A percentile compares a stretch with the other conserved stretches of the same genome.
Conservation (phyloP, 345 rosid genomes). For the Hypericum perforatum region DNA sequence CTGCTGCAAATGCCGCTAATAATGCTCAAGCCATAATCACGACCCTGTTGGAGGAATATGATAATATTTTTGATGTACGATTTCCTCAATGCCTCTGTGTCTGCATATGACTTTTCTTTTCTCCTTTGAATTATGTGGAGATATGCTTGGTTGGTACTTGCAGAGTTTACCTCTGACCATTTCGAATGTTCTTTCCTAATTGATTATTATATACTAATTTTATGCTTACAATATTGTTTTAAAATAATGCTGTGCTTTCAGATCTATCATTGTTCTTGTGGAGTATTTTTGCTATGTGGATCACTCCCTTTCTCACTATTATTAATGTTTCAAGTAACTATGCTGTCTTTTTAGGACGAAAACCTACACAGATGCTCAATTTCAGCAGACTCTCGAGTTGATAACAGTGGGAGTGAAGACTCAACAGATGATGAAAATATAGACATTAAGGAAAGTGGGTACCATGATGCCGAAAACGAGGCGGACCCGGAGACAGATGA, state of each 20-base stretch:
- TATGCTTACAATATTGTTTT: too few species aligned
- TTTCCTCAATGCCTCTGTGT: slow-evolving; percentile 11
- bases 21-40: slow-evolving; percentile 85
- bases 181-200: too few species aligned
- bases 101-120: too few species aligned
- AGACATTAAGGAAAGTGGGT: slow-evolving; percentile 59
- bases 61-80: slow-evolving; percentile 83
- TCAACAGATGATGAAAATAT: slow-evolving; percentile 83
- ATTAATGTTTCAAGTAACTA: background rate
- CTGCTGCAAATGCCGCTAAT: slow-evolving; percentile 99
- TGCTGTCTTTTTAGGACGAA: slow-evolving; percentile 62
- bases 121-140: too few species aligned
- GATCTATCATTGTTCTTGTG: too few species aligned
- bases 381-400: slow-evolving; percentile 82
- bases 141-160: too few species aligned
- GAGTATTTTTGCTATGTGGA: too few species aligned
- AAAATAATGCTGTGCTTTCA: too few species aligned
- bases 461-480: slow-evolving; percentile 86
- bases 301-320: too few species aligned
- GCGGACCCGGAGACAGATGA: slow-evolving; percentile 74
- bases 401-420: slow-evolving; percentile 82
- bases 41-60: slow-evolving; percentile 81
- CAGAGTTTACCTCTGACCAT: too few species aligned
- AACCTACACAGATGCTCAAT: slow-evolving; percentile 88
- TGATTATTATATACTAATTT: too few species aligned